phyloP scores from a whole-genome alignment of 805 yeast genomes.

The Wickerhamiella domercqiae region DNA sequence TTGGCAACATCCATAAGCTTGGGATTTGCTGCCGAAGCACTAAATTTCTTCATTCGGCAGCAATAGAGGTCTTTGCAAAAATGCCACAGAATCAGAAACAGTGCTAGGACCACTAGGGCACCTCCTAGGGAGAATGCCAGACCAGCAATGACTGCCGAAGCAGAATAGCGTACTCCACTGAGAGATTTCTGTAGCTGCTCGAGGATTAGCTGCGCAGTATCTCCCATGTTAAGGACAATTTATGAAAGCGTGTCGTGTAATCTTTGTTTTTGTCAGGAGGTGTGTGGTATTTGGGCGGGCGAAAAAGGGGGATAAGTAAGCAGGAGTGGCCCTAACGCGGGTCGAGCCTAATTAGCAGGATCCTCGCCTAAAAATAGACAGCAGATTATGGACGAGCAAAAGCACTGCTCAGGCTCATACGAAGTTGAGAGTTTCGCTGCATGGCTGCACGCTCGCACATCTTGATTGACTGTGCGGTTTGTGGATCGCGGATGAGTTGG shows the following conservation, averaged over 20 bases:
- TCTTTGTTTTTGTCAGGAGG: too few relatives aligned
- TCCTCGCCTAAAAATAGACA: too few relatives aligned
- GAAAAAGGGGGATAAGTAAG: too few relatives aligned
- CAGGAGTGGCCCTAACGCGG: too few relatives aligned
- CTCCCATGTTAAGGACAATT: background rate
- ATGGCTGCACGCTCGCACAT: conserved; percentile 3
- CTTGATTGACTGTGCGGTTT: conserved; percentile 7
- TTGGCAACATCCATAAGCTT: conserved; percentile 18
- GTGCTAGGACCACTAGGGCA: conserved; percentile 15
- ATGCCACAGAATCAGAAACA: conserved; percentile 22
- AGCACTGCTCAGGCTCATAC: background rate
- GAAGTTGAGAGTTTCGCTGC: background rate
- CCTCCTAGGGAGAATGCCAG: conserved; percentile 24
- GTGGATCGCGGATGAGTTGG: conserved; percentile 7
- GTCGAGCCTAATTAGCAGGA: too few relatives aligned
- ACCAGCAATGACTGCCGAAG: conserved; percentile 25
- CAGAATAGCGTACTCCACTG: conserved; percentile 17
- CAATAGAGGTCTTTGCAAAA: conserved; percentile 20
- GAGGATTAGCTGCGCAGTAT: conserved; percentile 11
- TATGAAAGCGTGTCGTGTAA: too few relatives aligned
- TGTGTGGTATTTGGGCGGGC: too few relatives aligned
- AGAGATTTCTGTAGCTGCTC: conserved; percentile 17
- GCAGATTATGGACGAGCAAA: too few relatives aligned
- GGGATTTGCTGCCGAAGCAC: conserved; percentile 3
- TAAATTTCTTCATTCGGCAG: background rate